Base-by-base conservation (phyloP, 768 basidiomycete genomes). In the Austroboletus eburneus region DNA sequence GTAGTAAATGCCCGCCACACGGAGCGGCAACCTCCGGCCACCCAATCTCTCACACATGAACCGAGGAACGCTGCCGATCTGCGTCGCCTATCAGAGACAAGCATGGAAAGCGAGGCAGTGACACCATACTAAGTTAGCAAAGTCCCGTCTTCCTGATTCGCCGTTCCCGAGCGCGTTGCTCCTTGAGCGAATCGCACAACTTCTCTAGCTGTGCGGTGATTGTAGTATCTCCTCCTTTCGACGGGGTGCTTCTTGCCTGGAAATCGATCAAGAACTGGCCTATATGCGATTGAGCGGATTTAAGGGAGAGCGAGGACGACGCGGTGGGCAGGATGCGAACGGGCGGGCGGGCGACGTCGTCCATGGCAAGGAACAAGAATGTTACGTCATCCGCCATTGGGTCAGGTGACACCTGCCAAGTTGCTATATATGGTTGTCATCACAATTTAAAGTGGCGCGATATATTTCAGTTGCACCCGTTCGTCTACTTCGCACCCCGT, bases 151-250 rank as follows among this genome's bases (percentile, higher is more conserved):
- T 12, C 46, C 18, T 52, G 13, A 30, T 47, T 48, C 29, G 48
- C 13, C 61, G 61, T 34, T 58, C 58, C 22, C 56, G 57, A 39
- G 47, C 46, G 1, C 73, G 64, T 53, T 81, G 74, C 49, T 79
- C 77, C 42, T 72, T 71, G 49, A 82, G 58, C 4, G 80, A 78
- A 42, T 70, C 69, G 37, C 68, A 68, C 41, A 83, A 63, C 58
- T 83, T 83, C 57, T 77, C 73, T 18, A 83, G 67, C 56, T 82
- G 81, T 5, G 79, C 79, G 0, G 73, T 80, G 38, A 80, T 77
- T 5, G 80, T 72, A 0, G 73, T 72, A 50, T 78, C 78, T 3
- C 74, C 73, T 9, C 78, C 74, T 45, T 79, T 76, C 0, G 74
- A 65, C 16, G 73, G 68, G 4, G 71, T 65, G 43, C 71, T 73